A percentile compares a stretch with the other conserved stretches of the same genome.
phyloP scores from a whole-genome alignment of 2,329 filamentous ascomycete species.

The Zymoseptoria passerinii region DNA sequence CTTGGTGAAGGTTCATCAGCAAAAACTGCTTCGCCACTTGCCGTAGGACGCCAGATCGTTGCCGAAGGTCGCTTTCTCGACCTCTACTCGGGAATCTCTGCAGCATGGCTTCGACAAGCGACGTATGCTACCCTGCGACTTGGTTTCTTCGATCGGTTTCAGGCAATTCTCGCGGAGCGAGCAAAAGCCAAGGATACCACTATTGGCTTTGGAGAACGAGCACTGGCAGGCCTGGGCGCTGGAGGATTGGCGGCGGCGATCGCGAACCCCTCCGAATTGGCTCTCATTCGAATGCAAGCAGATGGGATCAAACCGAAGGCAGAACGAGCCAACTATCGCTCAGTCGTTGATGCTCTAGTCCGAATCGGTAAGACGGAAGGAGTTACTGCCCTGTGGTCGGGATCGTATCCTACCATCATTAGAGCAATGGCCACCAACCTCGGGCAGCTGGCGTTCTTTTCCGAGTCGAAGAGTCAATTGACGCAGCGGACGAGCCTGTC shows the following conservation, averaged over 20 bases:
- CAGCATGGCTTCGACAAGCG: slow-evolving; percentile 82
- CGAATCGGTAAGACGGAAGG: slow-evolving; percentile 77
- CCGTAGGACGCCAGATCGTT: slow-evolving; percentile 75
- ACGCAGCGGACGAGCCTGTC: slow-evolving; percentile 57
- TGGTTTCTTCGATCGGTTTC: slow-evolving; percentile 94
- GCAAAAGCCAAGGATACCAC: slow-evolving; percentile 60
- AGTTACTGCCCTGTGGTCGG: slow-evolving; percentile 74
- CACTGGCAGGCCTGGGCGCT: slow-evolving; percentile 70
- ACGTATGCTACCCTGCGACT: slow-evolving; percentile 93
- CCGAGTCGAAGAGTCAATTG: slow-evolving; percentile 83
- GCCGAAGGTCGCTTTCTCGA: slow-evolving; percentile 73
- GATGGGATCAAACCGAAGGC: slow-evolving; percentile 82
- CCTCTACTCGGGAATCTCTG: slow-evolving; percentile 86
- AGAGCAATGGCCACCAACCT: slow-evolving; percentile 97
- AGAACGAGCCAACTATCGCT: slow-evolving; percentile 83
- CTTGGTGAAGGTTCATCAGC: slow-evolving; percentile 79
- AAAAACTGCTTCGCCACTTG: slow-evolving; percentile 66
- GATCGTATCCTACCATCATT: slow-evolving; percentile 79
- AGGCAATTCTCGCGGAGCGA: slow-evolving; percentile 56
- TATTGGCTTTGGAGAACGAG: slow-evolving; percentile 78
- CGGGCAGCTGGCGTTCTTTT: slow-evolving; percentile 93
- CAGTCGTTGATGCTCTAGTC: slow-evolving; percentile 76
- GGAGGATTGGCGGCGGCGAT: slow-evolving; percentile 87
- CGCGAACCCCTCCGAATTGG: slow-evolving; percentile 88
- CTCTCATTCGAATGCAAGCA: slow-evolving; percentile 93